Base-by-base conservation (phyloP, 2,329 filamentous ascomycete genomes). In the Claviceps cyperi region DNA sequence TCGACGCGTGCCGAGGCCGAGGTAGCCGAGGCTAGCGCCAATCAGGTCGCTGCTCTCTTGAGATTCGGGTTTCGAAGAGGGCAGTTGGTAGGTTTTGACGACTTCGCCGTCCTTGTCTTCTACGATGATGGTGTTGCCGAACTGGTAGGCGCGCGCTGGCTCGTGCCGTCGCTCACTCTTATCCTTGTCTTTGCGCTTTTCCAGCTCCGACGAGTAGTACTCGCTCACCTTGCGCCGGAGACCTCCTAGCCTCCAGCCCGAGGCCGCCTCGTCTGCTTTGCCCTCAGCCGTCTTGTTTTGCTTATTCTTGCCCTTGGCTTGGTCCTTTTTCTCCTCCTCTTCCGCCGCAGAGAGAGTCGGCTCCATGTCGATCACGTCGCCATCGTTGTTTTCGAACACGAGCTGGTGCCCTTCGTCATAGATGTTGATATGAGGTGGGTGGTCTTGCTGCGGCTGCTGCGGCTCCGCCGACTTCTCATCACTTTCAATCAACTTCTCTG, bases 41-140 rank as follows among this genome's bases (percentile, higher is more conserved):
- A 75, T 60, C 17, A 66, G 53, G 43, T 65, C 67, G 17, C 28
- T 28, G 9, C 57, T 63, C 13, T 71, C 66, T 51, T 66, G 69
- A 15, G 61, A 61, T 13, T 71, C 69, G 0, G 57, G 53, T 54
- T 74, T 78, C 24, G 77, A 66, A 0, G 74, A 68, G 1, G 84
- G 82, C 28, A 91, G 75, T 55, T 90, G 82, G 61, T 89, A 90
- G 51, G 86, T 81, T 69, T 90, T 90, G 62, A 94, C 77, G 35
- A 94, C 87, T 62, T 94, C 87, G 43, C 86, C 86, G 57, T 90
- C 83, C 63, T 86, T 84, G 54, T 94, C 86, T 67, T 94, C 86
- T 15, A 94, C 84, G 61, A 94, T 91, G 55, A 94, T 87, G 43
- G 77, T 90, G 62, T 87, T 90, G 54, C 87, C 87, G 60, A 88